These are phyloP conservation scores for Phytophthora litchii DNA, from an alignment of 352 stramenopile genomes.

Conservation along the genomic window DNA sequence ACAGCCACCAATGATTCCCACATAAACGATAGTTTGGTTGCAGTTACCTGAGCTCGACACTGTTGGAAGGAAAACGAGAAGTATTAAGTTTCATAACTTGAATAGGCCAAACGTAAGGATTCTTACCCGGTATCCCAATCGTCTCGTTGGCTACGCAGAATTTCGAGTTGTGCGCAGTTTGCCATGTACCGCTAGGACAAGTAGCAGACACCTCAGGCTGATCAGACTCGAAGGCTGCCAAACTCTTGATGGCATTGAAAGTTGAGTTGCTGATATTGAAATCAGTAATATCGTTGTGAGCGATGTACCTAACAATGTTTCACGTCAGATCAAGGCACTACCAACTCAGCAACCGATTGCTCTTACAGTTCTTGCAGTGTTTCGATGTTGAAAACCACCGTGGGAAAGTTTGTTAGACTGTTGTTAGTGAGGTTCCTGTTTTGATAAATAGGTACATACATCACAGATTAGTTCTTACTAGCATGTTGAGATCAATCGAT, in stretches of 20 bases:
- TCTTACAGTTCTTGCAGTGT: slow-evolving; percentile 38
- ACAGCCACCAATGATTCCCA: slow-evolving; percentile 26
- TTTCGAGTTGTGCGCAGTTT: slow-evolving; percentile 32
- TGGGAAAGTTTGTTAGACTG: slow-evolving; percentile 33
- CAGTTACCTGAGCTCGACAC: slow-evolving; percentile 9
- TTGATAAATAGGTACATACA: background rate
- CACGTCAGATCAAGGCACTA: background rate
- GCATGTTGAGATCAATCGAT: background rate
- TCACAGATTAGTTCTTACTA: background rate
- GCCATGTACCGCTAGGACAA: slow-evolving; percentile 33
- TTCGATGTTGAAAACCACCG: slow-evolving; percentile 40
- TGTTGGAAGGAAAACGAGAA: background rate
- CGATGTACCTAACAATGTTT: slow-evolving; percentile 33
- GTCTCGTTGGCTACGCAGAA: slow-evolving; percentile 38
- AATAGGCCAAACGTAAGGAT: background rate
- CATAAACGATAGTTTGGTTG: slow-evolving; percentile 19
- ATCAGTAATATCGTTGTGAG: slow-evolving; percentile 39
- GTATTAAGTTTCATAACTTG: slow-evolving; percentile 1
- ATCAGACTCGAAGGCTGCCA: slow-evolving; percentile 38
- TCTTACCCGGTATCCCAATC: slow-evolving; percentile 9
- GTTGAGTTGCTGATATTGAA: slow-evolving; percentile 41
- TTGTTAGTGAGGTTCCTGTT: slow-evolving; percentile 44
- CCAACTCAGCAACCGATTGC: background rate
- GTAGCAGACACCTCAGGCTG: slow-evolving; percentile 13
- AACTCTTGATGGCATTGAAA: slow-evolving; percentile 34